Evolutionary conservation across 495 filamentous ascomycete species (phyloP).

Genomic region (Penicillium coprophilum): DNA sequence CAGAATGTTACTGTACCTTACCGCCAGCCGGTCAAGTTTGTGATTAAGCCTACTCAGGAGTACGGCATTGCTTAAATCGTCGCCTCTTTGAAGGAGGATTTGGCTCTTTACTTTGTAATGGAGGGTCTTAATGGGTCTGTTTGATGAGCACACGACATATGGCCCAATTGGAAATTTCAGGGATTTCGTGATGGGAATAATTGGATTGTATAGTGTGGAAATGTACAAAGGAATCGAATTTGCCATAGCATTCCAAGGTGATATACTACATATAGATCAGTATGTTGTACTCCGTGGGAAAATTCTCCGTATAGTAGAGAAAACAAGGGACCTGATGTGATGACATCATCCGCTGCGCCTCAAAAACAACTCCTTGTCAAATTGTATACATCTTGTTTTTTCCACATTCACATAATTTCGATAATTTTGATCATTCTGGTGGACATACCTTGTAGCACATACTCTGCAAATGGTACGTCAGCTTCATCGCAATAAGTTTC

Average conservation of each 20-base stretch:
- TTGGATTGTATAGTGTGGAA: background rate
- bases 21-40: constrained; percentile 16
- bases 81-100: background rate
- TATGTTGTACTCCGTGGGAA: too few species aligned
- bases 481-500: too few species aligned
- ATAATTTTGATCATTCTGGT: too few species aligned
- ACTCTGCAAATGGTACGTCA: constrained; percentile 4
- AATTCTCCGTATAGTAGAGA: too few species aligned
- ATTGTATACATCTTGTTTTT: background rate
- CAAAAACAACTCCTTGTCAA: background rate
- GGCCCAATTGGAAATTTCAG: background rate
- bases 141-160: background rate
- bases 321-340: background rate
- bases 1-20: constrained; percentile 12
- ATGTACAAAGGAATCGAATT: constrained; percentile 1
- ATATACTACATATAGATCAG: too few species aligned
- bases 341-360: constrained; percentile 14
- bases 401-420: background rate
- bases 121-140: background rate
- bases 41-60: constrained; percentile 26
- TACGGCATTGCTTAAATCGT: constrained; percentile 29
- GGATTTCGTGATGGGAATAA: background rate
- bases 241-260: background rate
- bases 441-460: background rate
- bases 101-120: background rate